Evolutionary conservation across 2,329 filamentous ascomycete species (phyloP), one percentile per base, ranked within the genome.

Genomic region (Cercospora citrullina): DNA sequence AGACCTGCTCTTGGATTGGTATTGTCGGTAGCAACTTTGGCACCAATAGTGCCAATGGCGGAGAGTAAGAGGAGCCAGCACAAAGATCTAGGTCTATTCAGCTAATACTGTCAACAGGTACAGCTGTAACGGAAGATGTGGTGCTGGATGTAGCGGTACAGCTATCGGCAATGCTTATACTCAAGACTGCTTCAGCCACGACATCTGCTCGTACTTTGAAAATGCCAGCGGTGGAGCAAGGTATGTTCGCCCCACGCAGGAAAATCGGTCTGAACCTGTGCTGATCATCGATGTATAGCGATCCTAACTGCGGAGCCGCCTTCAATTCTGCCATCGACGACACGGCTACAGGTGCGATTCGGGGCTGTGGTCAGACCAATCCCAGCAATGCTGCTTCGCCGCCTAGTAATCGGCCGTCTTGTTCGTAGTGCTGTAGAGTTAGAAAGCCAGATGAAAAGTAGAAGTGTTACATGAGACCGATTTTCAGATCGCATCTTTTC

Each of bases 161-260:
- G 77, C 81, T 1, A 1, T 85, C 7, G 83, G 83, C 2, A 83
- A 84, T 36, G 81, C 76, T 4, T 85, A 85, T 66, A 84, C 83
- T 0, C 83, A 84, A 68, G 81, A 85, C 60, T 85, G 84, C 71
- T 85, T 83, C 70, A 81, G 80, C 0, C 84, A 85, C 64, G 84
- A 85, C 60, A 80, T 85, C 12, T 85, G 84, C 73, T 84, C 82
- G 4, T 85, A 82, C 69, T 85, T 85, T 67, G 80, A 85, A 31
- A 81, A 81, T 61, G 82, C 83, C 1, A 80, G 76, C n/a, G 81
- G 82, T 7, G 83, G 83, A 2, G 75, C 81, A 0, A 82, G 79
- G 83, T 83, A 72, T 5, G 16, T 6, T 8, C 5, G 0, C 12
- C 4, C 14, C 21, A 12, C 55, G 26, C 53, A 5, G 18, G 30